Evolutionary conservation across 805 yeast species (phyloP).

Genomic region (Saccharomycopsis lassenensis): DNA sequence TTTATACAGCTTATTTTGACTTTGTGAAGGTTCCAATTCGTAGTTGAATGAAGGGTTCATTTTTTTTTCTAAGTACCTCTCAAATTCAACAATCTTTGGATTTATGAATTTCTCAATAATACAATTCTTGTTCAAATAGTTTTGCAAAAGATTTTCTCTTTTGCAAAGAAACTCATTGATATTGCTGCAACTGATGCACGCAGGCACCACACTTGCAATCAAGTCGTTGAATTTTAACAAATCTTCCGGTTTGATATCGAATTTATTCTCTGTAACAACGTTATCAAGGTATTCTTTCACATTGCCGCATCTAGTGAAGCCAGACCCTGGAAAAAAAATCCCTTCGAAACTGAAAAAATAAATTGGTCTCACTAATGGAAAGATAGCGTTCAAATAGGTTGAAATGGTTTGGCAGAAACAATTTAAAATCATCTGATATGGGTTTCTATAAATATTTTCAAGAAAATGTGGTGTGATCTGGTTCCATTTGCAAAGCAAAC

Average conservation of each 20-base stretch:
- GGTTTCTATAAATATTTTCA: not conserved
- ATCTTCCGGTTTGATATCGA: not conserved
- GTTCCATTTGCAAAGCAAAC: not conserved
- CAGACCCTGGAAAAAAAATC: constrained; percentile 1
- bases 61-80: not conserved
- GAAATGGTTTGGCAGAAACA: not conserved
- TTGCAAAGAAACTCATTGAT: constrained; percentile 7
- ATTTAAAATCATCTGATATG: too few relatives aligned
- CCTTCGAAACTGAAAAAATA: constrained; percentile 1
- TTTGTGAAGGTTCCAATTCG: not conserved
- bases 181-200: not conserved
- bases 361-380: not conserved
- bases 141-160: constrained; percentile 4
- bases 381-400: not conserved
- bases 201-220: not conserved
- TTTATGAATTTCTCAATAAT: constrained; percentile 5
- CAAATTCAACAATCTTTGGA: not conserved
- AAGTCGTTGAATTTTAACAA: not conserved
- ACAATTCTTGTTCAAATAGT: constrained; percentile 3
- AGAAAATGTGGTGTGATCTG: not conserved
- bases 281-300: constrained; percentile 1
- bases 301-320: constrained; percentile 5
- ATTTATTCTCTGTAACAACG: not conserved
- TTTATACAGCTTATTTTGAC: not conserved
- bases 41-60: not conserved